Percentiles rank a stretch among this genome's conserved stretches.
Conservation (phyloP, 139 green algal species). For the Auxenochlorella protothecoides region DNA sequence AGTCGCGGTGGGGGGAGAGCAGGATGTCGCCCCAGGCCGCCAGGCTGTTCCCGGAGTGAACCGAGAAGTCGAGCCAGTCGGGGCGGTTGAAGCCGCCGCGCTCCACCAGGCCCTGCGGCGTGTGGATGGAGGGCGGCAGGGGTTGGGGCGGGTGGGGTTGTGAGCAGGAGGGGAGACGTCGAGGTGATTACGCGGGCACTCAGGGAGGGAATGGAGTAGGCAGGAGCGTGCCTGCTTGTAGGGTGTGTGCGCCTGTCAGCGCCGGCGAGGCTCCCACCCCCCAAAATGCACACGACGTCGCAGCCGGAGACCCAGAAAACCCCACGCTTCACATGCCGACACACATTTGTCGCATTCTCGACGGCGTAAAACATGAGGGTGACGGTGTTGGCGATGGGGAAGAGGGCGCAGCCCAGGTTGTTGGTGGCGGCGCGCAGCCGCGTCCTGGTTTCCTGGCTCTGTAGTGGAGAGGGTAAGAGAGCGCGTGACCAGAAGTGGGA, state of each 20-base stretch:
- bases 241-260: too few species aligned
- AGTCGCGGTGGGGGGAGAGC: slow-evolving; percentile 17
- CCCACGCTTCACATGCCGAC: not conserved
- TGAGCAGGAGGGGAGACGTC: not conserved
- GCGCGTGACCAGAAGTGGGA: too few species aligned
- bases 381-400: slow-evolving; percentile 55
- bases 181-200: too few species aligned
- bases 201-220: too few species aligned
- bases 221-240: too few species aligned
- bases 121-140: not conserved
- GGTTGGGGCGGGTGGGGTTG: not conserved
- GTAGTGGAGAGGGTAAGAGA: not conserved
- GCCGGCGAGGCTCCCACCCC: too few species aligned
- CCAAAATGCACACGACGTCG: too few species aligned
- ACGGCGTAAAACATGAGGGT: slow-evolving; percentile 58
- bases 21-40: slow-evolving; percentile 53
- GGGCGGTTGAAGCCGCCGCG: slow-evolving; percentile 35
- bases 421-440: slow-evolving; percentile 25
- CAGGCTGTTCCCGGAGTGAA: slow-evolving; percentile 46
- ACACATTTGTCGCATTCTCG: slow-evolving; percentile 34
- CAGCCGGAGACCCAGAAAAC: too few species aligned
- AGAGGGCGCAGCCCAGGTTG: slow-evolving; percentile 49
- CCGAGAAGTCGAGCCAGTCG: slow-evolving; percentile 44
- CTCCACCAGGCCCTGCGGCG: slow-evolving; percentile 35
- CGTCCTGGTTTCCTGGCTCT: slow-evolving; percentile 24